Evolutionary conservation across 768 basidiomycete species (phyloP), one percentile per base, ranked within the genome.

Genomic region (Tulasnella sp.): DNA sequence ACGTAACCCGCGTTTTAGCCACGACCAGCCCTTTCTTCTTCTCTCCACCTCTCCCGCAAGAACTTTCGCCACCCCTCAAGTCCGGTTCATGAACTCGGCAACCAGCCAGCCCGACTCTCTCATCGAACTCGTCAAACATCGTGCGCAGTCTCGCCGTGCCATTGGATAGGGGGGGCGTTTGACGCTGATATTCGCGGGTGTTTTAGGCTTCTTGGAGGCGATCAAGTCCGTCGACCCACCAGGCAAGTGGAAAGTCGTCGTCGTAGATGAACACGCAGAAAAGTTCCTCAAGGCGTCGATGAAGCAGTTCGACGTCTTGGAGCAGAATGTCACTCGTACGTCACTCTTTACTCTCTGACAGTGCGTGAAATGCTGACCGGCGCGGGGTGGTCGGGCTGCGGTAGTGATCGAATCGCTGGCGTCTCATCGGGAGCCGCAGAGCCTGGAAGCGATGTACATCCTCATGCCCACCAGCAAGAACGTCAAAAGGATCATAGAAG

Each of bases 321-420:
- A 96, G 85, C 96, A 98, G 89, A 97, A 97, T 88, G 96, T 99
- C 64, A 98, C 96, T 72, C 90, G 97, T 98, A 87, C 85, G 96
- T 89, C 76, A n/a, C 44, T 60, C n/a, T 34, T 50, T 74, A 18
- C 37, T 50, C 24, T n/a, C 2, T 14, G 48, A 37, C 31, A 1
- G 3, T 1, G 34, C 6, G 34, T 6, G 9, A 12, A 42, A 75
- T 20, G 24, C 42, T 54, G 22, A 54, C n/a, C 54, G 24, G 54
- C 22, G 54, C 24, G 54, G 54, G 54, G 24, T 3, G 40, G 3
- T 28, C 40, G 50, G 64, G 60, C 4, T 4, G 8, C 18, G 48
- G 22, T 86, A 99, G 97, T 95, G 84, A 94, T 99, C 86, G 97
- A 99, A 86, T 91, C 93, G 78, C 95, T 99, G 85, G 92, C 93